phyloP scores from a whole-genome alignment of 148 eudicot genomes.

The Fagopyrum esculentum region DNA sequence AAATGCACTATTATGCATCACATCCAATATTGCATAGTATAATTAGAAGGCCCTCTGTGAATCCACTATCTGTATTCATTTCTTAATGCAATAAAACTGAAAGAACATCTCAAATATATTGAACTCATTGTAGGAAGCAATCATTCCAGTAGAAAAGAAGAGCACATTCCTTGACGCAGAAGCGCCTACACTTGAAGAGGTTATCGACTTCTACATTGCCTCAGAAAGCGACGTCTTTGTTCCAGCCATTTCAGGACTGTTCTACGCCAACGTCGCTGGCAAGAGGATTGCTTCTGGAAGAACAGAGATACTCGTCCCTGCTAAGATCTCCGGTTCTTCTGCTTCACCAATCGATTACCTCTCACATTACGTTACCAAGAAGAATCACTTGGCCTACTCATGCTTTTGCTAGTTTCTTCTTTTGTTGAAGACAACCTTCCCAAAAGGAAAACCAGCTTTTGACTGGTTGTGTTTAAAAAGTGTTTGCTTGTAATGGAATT shows the following conservation, averaged over 20 bases:
- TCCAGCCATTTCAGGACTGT: slow-evolving; percentile 86
- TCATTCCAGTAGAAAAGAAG: slow-evolving; percentile 77
- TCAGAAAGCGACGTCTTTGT: slow-evolving; percentile 81
- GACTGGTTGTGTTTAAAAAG: neutral
- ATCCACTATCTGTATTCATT: too few relatives aligned
- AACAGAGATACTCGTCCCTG: slow-evolving; percentile 86
- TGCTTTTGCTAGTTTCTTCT: slow-evolving; percentile 57
- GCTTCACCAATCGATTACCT: slow-evolving; percentile 48
- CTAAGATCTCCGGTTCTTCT: slow-evolving; percentile 33
- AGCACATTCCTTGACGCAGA: slow-evolving; percentile 52
- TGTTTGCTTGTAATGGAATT: neutral
- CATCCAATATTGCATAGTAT: too few relatives aligned
- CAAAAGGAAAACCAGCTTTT: neutral
- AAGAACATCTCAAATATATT: neutral
- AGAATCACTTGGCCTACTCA: slow-evolving; percentile 88
- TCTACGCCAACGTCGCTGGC: slow-evolving; percentile 89
- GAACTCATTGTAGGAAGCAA: slow-evolving; percentile 54
- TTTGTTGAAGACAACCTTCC: slow-evolving; percentile 1
- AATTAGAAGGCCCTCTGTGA: too few relatives aligned
- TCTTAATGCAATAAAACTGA: too few relatives aligned
- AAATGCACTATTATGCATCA: too few relatives aligned
- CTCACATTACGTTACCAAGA: slow-evolving; percentile 65
- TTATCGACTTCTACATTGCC: slow-evolving; percentile 74
- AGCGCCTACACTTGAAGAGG: slow-evolving; percentile 65
- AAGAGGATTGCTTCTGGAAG: slow-evolving; percentile 77